Evolutionary conservation across 140 eudicot genomes (phyloP), one percentile per base, ranked within the genome.

Genomic region (Stevia rebaudiana): DNA sequence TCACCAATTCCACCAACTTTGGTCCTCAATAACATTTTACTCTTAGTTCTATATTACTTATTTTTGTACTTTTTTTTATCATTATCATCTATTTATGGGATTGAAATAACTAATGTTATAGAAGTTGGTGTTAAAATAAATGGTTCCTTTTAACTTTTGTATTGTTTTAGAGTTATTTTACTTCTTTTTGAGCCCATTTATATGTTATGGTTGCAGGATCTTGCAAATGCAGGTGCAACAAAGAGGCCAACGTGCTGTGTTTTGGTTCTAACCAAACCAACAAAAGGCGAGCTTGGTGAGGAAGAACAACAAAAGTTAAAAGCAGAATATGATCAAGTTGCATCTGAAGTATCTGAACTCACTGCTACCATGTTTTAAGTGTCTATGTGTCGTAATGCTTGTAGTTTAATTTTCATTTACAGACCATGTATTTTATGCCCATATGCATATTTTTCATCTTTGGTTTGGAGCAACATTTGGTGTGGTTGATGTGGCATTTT

Each of bases 161-260:
- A 28, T 28, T 28, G 33, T 1, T 28, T 28, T 28, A 28, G 33
- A 28, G 4, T 1, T 28, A 28, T 28, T 9, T 51, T 25, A 48
- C 55, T 50, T 51, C n/a, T 49, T 49, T 3, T 51, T 51, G 8
- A 21, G 4, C 35, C 8, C 7, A 23, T 22, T 51, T 22, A 13
- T 40, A 40, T 61, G 16, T 39, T 63, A 54, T 54, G 13, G 61
- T 54, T 80, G 74, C 86, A 92, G 99, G 99, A 92, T 72, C 95
- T 92, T 44, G 99, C 99, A 6, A 92, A 83, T 83, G 97, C 97
- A 3, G 97, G 97, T 28, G 81, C 99, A 11, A 88, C 99, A 21
- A 92, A 88, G 89, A 82, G 99, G 74, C 99, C 99, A 52, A 92
- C 95, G 2, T 88, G 99, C 52, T 92, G 99, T 48, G 94, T 92